These are phyloP conservation scores for Phytophthora pinifolia DNA, from an alignment of 352 stramenopile species.

Conservation along the genomic window DNA sequence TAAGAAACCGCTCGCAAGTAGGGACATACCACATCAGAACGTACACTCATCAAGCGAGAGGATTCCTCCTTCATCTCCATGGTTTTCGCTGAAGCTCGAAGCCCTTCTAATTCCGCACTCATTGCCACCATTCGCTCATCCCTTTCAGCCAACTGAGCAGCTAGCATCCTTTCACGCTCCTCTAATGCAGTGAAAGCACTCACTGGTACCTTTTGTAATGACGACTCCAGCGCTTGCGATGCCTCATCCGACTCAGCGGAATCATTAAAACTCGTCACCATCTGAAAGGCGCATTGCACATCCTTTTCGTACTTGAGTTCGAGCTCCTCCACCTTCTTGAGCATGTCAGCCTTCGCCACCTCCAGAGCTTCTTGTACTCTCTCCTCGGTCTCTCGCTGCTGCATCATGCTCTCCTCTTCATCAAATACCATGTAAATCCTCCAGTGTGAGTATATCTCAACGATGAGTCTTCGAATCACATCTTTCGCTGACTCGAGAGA, in stretches of 20 bases:
- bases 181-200: slow-evolving; percentile 28
- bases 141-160: slow-evolving; percentile 30
- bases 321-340: slow-evolving; percentile 29
- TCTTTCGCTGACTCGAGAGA: slow-evolving; percentile 46
- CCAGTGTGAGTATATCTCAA: slow-evolving; percentile 56
- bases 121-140: slow-evolving; percentile 30
- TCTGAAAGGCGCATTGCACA: slow-evolving; percentile 32
- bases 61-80: slow-evolving; percentile 63
- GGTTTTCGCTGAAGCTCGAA: slow-evolving; percentile 41
- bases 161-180: slow-evolving; percentile 19
- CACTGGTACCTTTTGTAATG: slow-evolving; percentile 20
- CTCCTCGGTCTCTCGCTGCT: slow-evolving; percentile 17
- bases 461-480: slow-evolving; percentile 51
- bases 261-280: slow-evolving; percentile 37
- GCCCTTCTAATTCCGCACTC: slow-evolving; percentile 26
- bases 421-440: slow-evolving; percentile 38
- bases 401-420: slow-evolving; percentile 26
- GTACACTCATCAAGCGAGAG: slow-evolving; percentile 58
- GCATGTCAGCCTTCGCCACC: slow-evolving; percentile 24
- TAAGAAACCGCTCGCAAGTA: neutral
- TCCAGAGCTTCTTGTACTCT: slow-evolving; percentile 7
- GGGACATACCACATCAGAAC: slow-evolving; percentile 7
- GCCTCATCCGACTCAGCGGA: slow-evolving; percentile 6
- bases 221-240: slow-evolving; percentile 13
- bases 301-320: slow-evolving; percentile 39